Evolutionary conservation across 1,284 basidiomycete genomes (phyloP), one percentile per base, ranked within the genome.

Genomic region (Ganoderma meredithae): DNA sequence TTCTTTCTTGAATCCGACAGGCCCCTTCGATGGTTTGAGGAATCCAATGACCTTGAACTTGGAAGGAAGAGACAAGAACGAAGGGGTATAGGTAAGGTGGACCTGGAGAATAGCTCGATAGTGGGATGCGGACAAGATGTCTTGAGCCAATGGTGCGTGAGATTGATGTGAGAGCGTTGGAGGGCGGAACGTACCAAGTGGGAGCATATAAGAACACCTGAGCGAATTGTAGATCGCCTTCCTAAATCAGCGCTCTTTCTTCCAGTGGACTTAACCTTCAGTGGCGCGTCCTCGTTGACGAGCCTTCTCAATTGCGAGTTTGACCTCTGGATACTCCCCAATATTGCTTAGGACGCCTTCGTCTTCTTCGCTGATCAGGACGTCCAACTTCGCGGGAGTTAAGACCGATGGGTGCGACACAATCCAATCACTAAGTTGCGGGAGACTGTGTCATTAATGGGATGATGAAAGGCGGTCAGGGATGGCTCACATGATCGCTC

Each of bases 351-450:
- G 56, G n/a, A 65, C 39, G 1, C 71, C 71, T 47, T 55, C 60
- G 36, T 70, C 67, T 15, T 44, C 39, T 5, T 69, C 71, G 27
- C 59, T 63, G 7, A 72, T 69, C 8, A 72, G 65, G 3, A 62
- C 65, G 17, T 31, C 64, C 19, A 72, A 41, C 27, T 72, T 72
- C 2, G 67, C 53, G 27, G 68, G 63, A 3, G 69, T 61, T 3
- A 72, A 63, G 17, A 72, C 68, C n/a, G 65, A 10, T 2, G 71
- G 68, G 19, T 72, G 71, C 19, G 65, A 62, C 47, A 72, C 71
- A 15, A 70, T 49, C 71, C 71, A 72, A 2, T 67, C 40, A 4
- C 71, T 72, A 12, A 52, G 25, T 15, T n/a, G n/a, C 27, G 27
- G 4, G 55, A 17, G 25, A 2, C 7, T n/a, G 7, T 9, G 17